Evolutionary conservation across 805 yeast species (phyloP).

Genomic region (Yarrowia deformans): DNA sequence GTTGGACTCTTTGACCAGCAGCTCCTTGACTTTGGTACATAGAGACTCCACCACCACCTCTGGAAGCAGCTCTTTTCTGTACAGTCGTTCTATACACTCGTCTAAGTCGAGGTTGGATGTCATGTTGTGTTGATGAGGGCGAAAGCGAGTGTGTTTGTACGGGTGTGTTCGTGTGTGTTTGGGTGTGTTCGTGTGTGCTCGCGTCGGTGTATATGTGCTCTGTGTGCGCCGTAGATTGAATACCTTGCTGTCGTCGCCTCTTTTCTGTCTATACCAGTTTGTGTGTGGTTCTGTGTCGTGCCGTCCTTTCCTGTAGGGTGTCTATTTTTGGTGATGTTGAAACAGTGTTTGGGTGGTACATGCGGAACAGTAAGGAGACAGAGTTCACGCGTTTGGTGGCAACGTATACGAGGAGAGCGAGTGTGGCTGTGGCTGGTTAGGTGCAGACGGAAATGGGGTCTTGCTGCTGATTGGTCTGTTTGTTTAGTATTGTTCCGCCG

Average conservation of each 20-base stretch:
- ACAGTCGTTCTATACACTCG: constrained; percentile 70
- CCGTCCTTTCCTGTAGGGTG: not conserved
- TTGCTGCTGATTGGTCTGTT: too few relatives aligned
- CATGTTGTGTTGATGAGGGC: not conserved
- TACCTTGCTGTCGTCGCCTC: too few relatives aligned
- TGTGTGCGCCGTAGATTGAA: not conserved
- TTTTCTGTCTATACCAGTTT: not conserved
- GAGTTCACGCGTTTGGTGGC: constrained; percentile 33
- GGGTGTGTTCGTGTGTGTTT: not conserved
- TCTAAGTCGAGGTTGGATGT: constrained; percentile 54
- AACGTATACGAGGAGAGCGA: not conserved
- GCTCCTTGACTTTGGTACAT: constrained; percentile 83
- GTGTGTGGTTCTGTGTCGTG: not conserved
- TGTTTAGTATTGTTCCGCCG: too few relatives aligned
- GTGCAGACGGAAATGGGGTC: too few relatives aligned
- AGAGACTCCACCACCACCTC: constrained; percentile 73
- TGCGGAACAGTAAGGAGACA: not conserved
- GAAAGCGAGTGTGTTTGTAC: not conserved
- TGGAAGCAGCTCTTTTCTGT: constrained; percentile 70
- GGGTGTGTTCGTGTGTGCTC: not conserved
- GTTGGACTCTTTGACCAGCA: constrained; percentile 79
- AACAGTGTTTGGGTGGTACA: constrained; percentile 15
- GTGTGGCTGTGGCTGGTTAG: not conserved
- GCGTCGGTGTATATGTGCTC: not conserved
- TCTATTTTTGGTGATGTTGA: constrained; percentile 24